Evolutionary conservation across 2,329 filamentous ascomycete species (phyloP), one percentile per base, ranked within the genome.

Genomic region (Aspergillus aculeatus): DNA sequence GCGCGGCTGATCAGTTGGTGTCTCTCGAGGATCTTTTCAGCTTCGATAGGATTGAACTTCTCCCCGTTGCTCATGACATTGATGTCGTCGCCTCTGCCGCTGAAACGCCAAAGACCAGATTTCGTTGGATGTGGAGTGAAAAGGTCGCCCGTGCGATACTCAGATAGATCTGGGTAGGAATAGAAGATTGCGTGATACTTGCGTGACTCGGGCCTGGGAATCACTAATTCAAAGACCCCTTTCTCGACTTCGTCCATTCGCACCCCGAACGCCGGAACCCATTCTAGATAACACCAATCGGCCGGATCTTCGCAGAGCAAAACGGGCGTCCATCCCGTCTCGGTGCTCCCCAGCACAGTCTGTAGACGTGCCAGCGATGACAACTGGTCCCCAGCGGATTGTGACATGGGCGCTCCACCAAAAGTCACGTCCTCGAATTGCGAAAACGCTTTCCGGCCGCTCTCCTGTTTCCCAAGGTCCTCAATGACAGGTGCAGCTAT

Each of bases 21-120:
- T 0, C 56, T 60, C 7, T 65, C 63, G 16, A 81, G 64, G 5
- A 16, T 44, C 38, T 61, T 62, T 60, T 81, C 78, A 56, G 78
- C 73, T 1, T 69, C 58, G 1, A 75, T 56, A 0, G 80, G 78
- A 41, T 80, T 80, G 38, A 77, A 70, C 61, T 81, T 82, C 53
- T 77, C 72, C 1, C 76, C 76, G 26, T 63, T 63, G 24, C 52
- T 57, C 0, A 63, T 50, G 23, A 63, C 61, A 38, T 59, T 67
- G 1, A 78, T 68, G 63, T 81, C 79, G 61, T 81, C 78, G 11
- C 64, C 62, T 1, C 79, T 68, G 74, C 76, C 57, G 19, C 64
- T 48, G 23, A 61, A 64, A 41, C 55, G 60, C 66, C 66, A 68
- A 6, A 67, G 53, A 3, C 54, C 57, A 5, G 61, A 50, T 14